Conservation (phyloP, 2,329 filamentous ascomycete species). For the Nemania sp. region DNA sequence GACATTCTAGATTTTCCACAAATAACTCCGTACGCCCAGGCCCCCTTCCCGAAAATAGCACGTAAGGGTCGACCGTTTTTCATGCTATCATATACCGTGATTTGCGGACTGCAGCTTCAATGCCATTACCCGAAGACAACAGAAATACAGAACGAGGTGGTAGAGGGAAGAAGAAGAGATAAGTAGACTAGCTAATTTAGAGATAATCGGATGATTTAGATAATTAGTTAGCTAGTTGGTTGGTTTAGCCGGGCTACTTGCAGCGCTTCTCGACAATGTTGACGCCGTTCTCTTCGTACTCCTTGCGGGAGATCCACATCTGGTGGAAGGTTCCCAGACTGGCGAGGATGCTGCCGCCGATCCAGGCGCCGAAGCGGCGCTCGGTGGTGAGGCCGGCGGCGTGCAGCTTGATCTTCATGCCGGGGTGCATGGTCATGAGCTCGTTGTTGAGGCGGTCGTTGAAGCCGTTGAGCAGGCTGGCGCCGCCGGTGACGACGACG, state of each 20-base stretch:
- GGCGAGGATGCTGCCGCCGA: conserved; percentile 94
- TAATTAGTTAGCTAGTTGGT: too few species aligned
- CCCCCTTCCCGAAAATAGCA: neutral
- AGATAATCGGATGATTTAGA: too few species aligned
- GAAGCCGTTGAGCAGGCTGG: conserved; percentile 89
- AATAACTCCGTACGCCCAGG: conserved; percentile 46
- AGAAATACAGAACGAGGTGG: conserved; percentile 7
- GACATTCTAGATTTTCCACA: conserved; percentile 35
- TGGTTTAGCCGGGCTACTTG: conserved; percentile 69
- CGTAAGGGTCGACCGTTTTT: neutral
- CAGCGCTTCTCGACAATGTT: conserved; percentile 95
- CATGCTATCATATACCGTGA: conserved; percentile 31
- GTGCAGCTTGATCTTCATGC: conserved; percentile 87
- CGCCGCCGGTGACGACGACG: conserved; percentile 91
- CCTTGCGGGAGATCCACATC: conserved; percentile 98
- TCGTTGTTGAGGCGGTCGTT: conserved; percentile 91
- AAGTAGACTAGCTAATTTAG: too few species aligned
- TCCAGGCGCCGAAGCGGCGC: conserved; percentile 92
- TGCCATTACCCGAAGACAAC: conserved; percentile 16
- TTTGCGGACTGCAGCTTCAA: conserved; percentile 20
- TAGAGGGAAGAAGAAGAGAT: neutral
- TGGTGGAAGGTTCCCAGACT: conserved; percentile 98
- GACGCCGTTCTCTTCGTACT: conserved; percentile 95
- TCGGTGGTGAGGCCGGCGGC: conserved; percentile 88
- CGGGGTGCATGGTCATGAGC: conserved; percentile 83